Percentiles rank a stretch among this genome's conserved stretches.
Conservation (phyloP, 2,329 filamentous ascomycete species). For the Coniochaeta sp. region DNA sequence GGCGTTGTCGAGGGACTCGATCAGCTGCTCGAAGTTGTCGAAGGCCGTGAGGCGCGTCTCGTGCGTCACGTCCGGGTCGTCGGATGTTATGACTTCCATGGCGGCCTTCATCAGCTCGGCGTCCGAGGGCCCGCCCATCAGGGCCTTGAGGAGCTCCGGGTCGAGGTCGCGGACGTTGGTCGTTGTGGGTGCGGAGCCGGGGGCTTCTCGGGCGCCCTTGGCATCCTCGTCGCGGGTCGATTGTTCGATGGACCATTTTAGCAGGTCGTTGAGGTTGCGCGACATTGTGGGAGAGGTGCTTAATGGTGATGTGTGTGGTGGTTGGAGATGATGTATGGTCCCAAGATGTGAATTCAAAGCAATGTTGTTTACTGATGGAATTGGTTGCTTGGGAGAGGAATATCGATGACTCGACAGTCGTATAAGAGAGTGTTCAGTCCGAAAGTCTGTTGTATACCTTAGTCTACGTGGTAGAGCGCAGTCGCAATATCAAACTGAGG, state of each 20-base stretch:
- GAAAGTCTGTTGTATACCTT: not conserved
- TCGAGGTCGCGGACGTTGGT: constrained; percentile 39
- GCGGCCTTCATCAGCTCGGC: constrained; percentile 85
- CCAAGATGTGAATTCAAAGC: not conserved
- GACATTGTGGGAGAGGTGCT: constrained; percentile 13
- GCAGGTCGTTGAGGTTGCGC: constrained; percentile 25
- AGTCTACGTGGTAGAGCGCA: not conserved
- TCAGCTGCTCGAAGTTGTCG: constrained; percentile 90
- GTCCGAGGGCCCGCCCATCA: constrained; percentile 81
- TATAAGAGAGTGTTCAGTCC: not conserved
- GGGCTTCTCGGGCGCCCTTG: not conserved
- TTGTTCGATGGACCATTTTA: constrained; percentile 29
- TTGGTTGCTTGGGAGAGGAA: too few relatives aligned
- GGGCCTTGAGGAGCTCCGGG: constrained; percentile 61
- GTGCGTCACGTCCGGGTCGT: constrained; percentile 52
- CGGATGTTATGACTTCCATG: constrained; percentile 66
- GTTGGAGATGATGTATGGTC: not conserved
- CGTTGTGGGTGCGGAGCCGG: constrained; percentile 7
- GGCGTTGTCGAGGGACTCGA: constrained; percentile 91
- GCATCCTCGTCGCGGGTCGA: constrained; percentile 24
- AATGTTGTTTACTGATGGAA: too few relatives aligned
- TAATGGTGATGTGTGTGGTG: constrained; percentile 2
- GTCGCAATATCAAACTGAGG: not conserved
- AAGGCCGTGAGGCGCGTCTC: constrained; percentile 78
- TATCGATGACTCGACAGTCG: too few relatives aligned